phyloP scores from a whole-genome alignment of 306 rosid species.

The Cicer bijugum region DNA sequence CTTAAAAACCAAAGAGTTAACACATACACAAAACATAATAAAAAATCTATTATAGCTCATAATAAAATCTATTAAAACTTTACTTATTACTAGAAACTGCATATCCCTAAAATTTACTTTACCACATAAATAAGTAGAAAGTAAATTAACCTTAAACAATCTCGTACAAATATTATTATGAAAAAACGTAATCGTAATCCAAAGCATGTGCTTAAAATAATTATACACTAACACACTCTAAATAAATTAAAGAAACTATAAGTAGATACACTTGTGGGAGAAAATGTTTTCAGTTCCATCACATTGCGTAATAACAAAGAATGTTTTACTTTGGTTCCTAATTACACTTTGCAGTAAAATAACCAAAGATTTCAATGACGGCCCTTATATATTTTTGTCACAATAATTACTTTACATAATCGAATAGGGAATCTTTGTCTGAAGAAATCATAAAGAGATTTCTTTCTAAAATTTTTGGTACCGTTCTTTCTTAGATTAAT shows the following conservation, averaged over 20 bases:
- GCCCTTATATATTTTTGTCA: background rate
- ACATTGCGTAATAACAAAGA: constrained; percentile 3
- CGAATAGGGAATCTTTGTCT: constrained; percentile 14
- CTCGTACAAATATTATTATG: constrained; percentile 5
- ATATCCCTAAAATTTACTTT: constrained; percentile 25
- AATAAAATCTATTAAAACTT: constrained; percentile 22
- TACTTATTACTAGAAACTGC: constrained; percentile 22
- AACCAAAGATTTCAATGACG: constrained; percentile 14
- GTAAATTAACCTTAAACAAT: constrained; percentile 25
- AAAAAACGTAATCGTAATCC: background rate
- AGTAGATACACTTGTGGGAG: background rate
- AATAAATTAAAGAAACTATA: constrained; percentile 3
- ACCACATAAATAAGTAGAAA: background rate
- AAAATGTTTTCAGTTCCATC: constrained; percentile 5
- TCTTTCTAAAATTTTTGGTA: constrained; percentile 2
- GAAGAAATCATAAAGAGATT: background rate
- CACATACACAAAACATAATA: no score
- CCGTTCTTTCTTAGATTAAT: no score
- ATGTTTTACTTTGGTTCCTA: background rate
- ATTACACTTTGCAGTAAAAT: background rate
- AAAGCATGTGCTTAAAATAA: constrained; percentile 3
- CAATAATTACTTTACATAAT: background rate
- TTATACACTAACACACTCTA: background rate
- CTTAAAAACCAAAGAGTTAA: no score
- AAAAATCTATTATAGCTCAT: constrained; percentile 16